phyloP scores from a whole-genome alignment of 208 protist species.

The Leishmania tarentolae region DNA sequence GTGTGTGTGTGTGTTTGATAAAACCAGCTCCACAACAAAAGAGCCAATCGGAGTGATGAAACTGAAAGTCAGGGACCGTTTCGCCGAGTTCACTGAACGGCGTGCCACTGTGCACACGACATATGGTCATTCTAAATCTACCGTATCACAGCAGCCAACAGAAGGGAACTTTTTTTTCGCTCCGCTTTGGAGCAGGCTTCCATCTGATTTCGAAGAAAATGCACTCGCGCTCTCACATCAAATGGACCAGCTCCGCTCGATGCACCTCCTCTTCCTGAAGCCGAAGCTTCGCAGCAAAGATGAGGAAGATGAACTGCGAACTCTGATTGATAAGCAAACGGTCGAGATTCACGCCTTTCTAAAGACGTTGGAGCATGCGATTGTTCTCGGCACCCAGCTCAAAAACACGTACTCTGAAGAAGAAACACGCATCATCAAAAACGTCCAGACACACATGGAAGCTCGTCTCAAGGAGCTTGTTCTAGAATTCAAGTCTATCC shows the following conservation, averaged over 20 bases:
- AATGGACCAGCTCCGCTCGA: constrained; percentile 45
- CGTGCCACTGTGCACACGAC: constrained; percentile 10
- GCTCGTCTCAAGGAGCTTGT: constrained; percentile 42
- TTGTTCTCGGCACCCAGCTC: constrained; percentile 49
- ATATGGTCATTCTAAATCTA: not conserved
- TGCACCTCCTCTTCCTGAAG: constrained; percentile 49
- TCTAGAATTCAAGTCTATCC: constrained; percentile 49
- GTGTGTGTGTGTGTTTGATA: not conserved
- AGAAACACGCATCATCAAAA: constrained; percentile 49
- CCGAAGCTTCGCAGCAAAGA: constrained; percentile 61
- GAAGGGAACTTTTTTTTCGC: constrained; percentile 11
- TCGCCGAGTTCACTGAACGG: constrained; percentile 31
- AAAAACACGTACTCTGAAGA: constrained; percentile 47
- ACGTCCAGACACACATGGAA: constrained; percentile 52
- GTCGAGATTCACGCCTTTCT: constrained; percentile 50
- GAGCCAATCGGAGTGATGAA: not conserved
- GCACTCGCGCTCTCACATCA: constrained; percentile 9
- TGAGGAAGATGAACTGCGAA: constrained; percentile 40
- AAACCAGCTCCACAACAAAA: not conserved
- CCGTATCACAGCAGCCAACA: not conserved
- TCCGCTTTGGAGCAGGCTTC: constrained; percentile 28
- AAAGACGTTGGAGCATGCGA: constrained; percentile 69
- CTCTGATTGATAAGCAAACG: constrained; percentile 42
- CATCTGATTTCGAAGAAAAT: constrained; percentile 27
- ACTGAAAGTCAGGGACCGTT: constrained; percentile 34